phyloP scores from a whole-genome alignment of 2,329 filamentous ascomycete genomes.

The Plectosphaerella cucumerina region DNA sequence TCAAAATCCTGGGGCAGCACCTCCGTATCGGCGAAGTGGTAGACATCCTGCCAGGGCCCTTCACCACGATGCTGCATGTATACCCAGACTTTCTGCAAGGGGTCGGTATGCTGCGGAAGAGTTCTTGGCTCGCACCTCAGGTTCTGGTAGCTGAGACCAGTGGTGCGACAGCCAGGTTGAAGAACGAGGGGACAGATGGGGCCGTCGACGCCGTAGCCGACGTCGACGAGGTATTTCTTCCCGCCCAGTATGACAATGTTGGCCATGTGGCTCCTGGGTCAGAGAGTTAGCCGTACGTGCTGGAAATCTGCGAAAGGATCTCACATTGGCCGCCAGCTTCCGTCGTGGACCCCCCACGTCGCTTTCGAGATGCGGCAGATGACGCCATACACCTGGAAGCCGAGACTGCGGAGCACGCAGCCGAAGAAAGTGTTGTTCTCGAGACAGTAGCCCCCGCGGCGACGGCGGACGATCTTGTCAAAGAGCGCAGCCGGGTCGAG shows the following conservation, averaged over 20 bases:
- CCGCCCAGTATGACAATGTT: slow-evolving; percentile 50
- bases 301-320: neutral
- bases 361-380: slow-evolving; percentile 35
- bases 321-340: slow-evolving; percentile 18
- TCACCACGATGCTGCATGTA: slow-evolving; percentile 24
- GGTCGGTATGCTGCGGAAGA: slow-evolving; percentile 24
- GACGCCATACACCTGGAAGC: slow-evolving; percentile 43
- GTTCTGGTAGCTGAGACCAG: too few species aligned
- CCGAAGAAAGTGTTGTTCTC: slow-evolving; percentile 41
- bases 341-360: neutral
- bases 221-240: slow-evolving; percentile 47
- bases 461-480: slow-evolving; percentile 34
- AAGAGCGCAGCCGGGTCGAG: slow-evolving; percentile 36
- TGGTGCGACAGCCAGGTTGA: too few species aligned
- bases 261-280: slow-evolving; percentile 50
- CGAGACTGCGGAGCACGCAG: slow-evolving; percentile 40
- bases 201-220: slow-evolving; percentile 52
- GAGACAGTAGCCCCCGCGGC: slow-evolving; percentile 45
- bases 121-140: slow-evolving; percentile 21
- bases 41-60: slow-evolving; percentile 37
- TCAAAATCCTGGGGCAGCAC: slow-evolving; percentile 39
- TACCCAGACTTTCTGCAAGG: slow-evolving; percentile 29
- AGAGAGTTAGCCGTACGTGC: slow-evolving; percentile 14
- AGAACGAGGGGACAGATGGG: slow-evolving; percentile 26
- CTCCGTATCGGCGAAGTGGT: slow-evolving; percentile 47